Evolutionary conservation across 768 basidiomycete genomes (phyloP).

Genomic region (Macrocybe gigantea): DNA sequence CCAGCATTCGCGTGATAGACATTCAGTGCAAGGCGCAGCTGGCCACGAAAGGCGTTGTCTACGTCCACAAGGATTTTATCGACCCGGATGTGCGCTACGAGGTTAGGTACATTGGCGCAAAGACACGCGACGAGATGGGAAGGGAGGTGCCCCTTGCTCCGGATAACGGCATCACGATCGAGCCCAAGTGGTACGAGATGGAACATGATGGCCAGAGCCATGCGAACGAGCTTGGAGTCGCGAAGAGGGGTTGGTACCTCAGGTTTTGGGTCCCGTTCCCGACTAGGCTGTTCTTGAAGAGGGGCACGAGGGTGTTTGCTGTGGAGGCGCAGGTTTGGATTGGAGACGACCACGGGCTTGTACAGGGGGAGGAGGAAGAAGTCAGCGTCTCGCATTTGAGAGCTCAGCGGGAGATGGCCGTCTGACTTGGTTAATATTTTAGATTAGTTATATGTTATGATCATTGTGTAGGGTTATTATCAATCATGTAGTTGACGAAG

Average conservation of each 20-base stretch:
- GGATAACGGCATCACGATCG: slow-evolving; percentile 19
- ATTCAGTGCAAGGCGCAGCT: slow-evolving; percentile 22
- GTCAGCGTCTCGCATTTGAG: slow-evolving; percentile 41
- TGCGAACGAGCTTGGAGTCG: not conserved
- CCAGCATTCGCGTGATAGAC: slow-evolving; percentile 26
- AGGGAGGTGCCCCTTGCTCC: slow-evolving; percentile 3
- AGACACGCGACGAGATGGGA: slow-evolving; percentile 10
- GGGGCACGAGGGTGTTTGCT: slow-evolving; percentile 38
- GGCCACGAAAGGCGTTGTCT: slow-evolving; percentile 10
- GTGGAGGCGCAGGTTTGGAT: slow-evolving; percentile 32
- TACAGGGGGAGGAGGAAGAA: slow-evolving; percentile 16
- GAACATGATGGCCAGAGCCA: slow-evolving; percentile 6
- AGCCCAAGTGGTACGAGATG: slow-evolving; percentile 26
- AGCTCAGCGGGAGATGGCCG: slow-evolving; percentile 31
- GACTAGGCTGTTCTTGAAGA: slow-evolving; percentile 36
- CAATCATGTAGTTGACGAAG: too few relatives aligned
- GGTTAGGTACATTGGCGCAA: slow-evolving; percentile 8
- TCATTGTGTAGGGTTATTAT: too few relatives aligned
- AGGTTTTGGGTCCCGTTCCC: slow-evolving; percentile 44
- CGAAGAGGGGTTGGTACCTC: slow-evolving; percentile 29
- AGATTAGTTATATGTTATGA: too few relatives aligned
- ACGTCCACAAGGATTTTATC: slow-evolving; percentile 3
- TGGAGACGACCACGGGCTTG: slow-evolving; percentile 18
- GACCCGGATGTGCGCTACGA: too few relatives aligned
- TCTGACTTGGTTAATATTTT: too few relatives aligned